These are phyloP conservation scores for Flaveria robusta DNA, from an alignment of 129 eudicot genomes.

Conservation along the genomic window DNA sequence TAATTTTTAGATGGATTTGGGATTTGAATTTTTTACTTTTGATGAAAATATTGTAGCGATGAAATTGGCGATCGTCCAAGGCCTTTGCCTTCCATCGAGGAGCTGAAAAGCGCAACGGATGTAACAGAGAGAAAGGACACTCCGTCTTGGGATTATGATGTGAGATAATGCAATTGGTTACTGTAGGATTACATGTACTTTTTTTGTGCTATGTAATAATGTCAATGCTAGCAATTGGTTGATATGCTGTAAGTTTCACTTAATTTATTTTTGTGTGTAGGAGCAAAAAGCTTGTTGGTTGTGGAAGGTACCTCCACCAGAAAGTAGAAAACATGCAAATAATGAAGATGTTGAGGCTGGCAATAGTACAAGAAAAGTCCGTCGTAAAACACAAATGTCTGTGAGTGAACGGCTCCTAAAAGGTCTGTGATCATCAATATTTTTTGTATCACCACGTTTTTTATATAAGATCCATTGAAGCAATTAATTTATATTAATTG, in stretches of 20 bases:
- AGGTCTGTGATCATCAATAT: slow-evolving; percentile 40
- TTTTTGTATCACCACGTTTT: too few species aligned
- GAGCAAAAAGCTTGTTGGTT: slow-evolving; percentile 53
- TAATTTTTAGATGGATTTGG: not conserved
- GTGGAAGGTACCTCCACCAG: slow-evolving; percentile 70
- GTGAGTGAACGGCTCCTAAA: slow-evolving; percentile 54
- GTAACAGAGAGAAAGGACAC: slow-evolving; percentile 54
- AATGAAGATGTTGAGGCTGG: slow-evolving; percentile 36
- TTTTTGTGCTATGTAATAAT: not conserved
- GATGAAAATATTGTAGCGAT: slow-evolving; percentile 43
- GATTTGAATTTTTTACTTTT: not conserved
- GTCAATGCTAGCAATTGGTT: not conserved
- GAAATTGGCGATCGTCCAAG: slow-evolving; percentile 78
- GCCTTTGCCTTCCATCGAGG: slow-evolving; percentile 54
- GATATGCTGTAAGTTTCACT: not conserved
- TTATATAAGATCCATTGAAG: too few species aligned
- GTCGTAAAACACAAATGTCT: slow-evolving; percentile 52
- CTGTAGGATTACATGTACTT: slow-evolving; percentile 22
- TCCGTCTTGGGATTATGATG: slow-evolving; percentile 87
- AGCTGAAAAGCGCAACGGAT: slow-evolving; percentile 63
- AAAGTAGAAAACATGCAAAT: slow-evolving; percentile 53
- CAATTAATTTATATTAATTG: not conserved
- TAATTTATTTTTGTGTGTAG: slow-evolving; percentile 32
- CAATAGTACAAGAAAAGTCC: slow-evolving; percentile 37
- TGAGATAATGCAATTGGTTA: slow-evolving; percentile 40